Percentiles rank a stretch among this genome's conserved stretches.
Conservation (phyloP, 2,329 filamentous ascomycete genomes). For the Juglanconis sp. region DNA sequence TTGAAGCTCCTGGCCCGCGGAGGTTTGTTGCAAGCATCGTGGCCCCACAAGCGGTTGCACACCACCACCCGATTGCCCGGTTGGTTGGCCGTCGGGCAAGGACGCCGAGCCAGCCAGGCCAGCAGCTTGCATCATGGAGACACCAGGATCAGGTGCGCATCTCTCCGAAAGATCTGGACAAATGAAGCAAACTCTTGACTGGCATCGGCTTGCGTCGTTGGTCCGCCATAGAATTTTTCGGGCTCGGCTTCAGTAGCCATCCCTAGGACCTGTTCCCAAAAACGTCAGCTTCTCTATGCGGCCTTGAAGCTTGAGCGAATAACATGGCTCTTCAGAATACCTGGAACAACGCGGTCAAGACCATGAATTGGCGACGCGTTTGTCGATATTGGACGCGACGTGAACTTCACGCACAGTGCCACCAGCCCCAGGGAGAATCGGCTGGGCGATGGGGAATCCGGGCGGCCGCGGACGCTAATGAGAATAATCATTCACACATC, state of each 20-base stretch:
- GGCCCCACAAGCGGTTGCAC: constrained; percentile 10
- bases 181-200: not conserved
- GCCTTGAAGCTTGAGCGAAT: not conserved
- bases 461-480: not conserved
- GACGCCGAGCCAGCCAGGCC: constrained; percentile 1
- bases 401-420: not conserved
- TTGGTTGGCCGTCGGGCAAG: constrained; percentile 12
- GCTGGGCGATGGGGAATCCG: not conserved
- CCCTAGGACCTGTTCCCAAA: not conserved
- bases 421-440: not conserved
- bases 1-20: not conserved
- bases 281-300: not conserved
- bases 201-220: not conserved
- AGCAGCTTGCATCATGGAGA: not conserved
- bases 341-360: not conserved
- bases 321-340: not conserved
- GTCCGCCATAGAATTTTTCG: not conserved
- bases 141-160: not conserved
- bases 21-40: constrained; percentile 3
- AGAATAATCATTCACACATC: not conserved
- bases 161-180: not conserved
- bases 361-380: not conserved
- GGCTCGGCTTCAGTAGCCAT: not conserved
- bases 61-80: constrained; percentile 1
- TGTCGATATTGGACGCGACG: not conserved